Evolutionary conservation across 2,329 filamentous ascomycete genomes (phyloP).

Genomic region (Gnomoniopsis sp.): DNA sequence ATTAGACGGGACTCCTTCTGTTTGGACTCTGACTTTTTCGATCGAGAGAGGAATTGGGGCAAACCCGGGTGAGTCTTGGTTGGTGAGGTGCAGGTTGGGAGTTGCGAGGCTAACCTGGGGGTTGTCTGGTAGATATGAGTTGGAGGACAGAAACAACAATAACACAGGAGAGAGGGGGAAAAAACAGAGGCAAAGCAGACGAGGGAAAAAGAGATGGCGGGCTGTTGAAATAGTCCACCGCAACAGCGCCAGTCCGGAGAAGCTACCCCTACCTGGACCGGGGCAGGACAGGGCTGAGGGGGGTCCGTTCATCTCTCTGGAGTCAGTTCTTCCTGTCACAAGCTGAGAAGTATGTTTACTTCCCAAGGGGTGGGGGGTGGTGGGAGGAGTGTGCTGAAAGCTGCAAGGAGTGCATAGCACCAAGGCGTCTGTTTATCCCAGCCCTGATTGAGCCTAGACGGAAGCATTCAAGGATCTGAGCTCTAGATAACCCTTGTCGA

Average conservation of each 20-base stretch:
- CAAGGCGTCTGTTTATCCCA: conserved; percentile 14
- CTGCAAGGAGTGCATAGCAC: conserved; percentile 8
- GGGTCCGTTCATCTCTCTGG: neutral
- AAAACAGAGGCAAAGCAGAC: conserved; percentile 5
- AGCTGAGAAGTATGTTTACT: conserved; percentile 16
- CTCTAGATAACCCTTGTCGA: conserved; percentile 10
- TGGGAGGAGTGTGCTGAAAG: neutral
- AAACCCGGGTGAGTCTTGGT: conserved; percentile 23
- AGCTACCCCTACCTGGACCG: neutral
- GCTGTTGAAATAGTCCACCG: conserved; percentile 18
- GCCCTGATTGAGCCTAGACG: conserved; percentile 8
- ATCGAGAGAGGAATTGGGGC: conserved; percentile 21
- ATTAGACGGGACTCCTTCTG: conserved; percentile 30
- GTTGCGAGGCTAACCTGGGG: conserved; percentile 19
- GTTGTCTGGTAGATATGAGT: conserved; percentile 20
- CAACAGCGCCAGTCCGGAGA: neutral
- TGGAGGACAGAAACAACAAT: conserved; percentile 20
- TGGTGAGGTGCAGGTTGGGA: conserved; percentile 26
- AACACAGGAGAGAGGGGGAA: neutral
- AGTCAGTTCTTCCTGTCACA: neutral
- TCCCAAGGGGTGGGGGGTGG: conserved; percentile 6
- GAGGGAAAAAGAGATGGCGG: conserved; percentile 17
- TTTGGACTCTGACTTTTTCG: conserved; percentile 27
- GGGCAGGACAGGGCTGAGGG: neutral
- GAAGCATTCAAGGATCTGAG: conserved; percentile 11